Conservation (phyloP, 169 alveolate genomes). For the Cryptosporidium sp. region DNA sequence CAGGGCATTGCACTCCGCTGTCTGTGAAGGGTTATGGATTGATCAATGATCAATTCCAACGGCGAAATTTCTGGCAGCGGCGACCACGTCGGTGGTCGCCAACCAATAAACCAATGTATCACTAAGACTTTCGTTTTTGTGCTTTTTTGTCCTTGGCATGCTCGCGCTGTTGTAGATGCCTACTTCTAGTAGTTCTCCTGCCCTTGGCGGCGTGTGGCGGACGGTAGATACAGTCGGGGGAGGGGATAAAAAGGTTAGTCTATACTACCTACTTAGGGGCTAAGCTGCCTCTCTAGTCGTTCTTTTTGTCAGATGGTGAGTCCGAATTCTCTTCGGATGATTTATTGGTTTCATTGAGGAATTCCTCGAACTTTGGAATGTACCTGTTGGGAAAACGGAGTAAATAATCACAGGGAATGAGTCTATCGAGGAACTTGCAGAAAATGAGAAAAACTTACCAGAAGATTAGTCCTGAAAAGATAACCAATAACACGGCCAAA, state of each 20-base stretch:
- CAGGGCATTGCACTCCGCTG: slow-evolving; percentile 97
- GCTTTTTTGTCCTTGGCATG: neutral
- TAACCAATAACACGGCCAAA: slow-evolving; percentile 17
- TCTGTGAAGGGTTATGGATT: slow-evolving; percentile 95
- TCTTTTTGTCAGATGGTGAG: neutral
- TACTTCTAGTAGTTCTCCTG: neutral
- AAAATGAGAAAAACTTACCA: slow-evolving; percentile 14
- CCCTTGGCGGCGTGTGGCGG: neutral
- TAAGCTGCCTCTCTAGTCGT: neutral
- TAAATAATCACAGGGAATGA: neutral
- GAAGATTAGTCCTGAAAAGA: slow-evolving; percentile 25
- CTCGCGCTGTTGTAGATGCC: no score
- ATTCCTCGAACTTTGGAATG: slow-evolving; percentile 49
- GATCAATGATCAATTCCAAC: slow-evolving; percentile 93
- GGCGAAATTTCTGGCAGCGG: slow-evolving; percentile 94
- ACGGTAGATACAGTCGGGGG: neutral
- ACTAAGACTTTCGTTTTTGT: neutral
- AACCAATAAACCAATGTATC: slow-evolving; percentile 65
- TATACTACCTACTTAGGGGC: neutral
- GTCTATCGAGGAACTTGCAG: neutral
- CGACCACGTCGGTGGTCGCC: slow-evolving; percentile 80
- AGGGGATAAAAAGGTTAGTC: neutral
- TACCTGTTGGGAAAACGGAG: neutral
- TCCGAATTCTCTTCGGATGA: neutral
- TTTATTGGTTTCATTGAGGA: slow-evolving; percentile 12